Conservation (phyloP, 1,284 basidiomycete species). For the Marasmius oreades region DNA sequence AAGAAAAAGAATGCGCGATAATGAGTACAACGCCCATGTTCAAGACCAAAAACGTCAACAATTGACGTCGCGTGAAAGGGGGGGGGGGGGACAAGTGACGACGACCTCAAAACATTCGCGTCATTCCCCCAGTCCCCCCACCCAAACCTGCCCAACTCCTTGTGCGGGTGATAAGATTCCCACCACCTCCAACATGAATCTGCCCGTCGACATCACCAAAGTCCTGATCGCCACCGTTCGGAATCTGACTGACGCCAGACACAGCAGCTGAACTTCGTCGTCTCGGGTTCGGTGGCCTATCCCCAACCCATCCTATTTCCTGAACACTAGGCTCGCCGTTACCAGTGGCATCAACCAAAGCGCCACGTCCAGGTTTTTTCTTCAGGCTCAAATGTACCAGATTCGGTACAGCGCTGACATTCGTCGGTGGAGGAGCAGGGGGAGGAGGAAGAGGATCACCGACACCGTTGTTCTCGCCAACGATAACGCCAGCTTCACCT, state of each 20-base stretch:
- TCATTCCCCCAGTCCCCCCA: conserved; percentile 4
- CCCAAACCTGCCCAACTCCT: conserved; percentile 14
- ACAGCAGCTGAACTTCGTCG: background rate
- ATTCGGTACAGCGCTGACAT: conserved; percentile 28
- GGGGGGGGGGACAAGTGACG: background rate
- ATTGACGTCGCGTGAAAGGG: too few species aligned
- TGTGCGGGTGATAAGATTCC: conserved; percentile 3
- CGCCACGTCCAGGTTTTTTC: conserved; percentile 16
- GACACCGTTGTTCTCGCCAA: too few species aligned
- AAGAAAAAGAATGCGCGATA: background rate
- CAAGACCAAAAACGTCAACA: background rate
- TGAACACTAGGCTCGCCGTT: background rate
- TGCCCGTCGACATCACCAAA: background rate
- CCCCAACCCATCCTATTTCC: background rate
- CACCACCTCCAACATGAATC: conserved; percentile 1
- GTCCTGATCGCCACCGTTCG: background rate
- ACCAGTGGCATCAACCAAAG: background rate
- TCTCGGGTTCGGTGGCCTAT: background rate
- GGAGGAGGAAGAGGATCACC: background rate
- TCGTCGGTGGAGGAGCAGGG: conserved; percentile 3
- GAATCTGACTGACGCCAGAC: background rate
- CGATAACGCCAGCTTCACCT: conserved; percentile 4
- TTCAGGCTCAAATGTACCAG: conserved; percentile 36
- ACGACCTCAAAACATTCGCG: background rate
- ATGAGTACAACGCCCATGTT: background rate